These are phyloP conservation scores for Apiotrichum veenhuisii DNA, from an alignment of 1,284 basidiomycete genomes.

Conservation along the genomic window DNA sequence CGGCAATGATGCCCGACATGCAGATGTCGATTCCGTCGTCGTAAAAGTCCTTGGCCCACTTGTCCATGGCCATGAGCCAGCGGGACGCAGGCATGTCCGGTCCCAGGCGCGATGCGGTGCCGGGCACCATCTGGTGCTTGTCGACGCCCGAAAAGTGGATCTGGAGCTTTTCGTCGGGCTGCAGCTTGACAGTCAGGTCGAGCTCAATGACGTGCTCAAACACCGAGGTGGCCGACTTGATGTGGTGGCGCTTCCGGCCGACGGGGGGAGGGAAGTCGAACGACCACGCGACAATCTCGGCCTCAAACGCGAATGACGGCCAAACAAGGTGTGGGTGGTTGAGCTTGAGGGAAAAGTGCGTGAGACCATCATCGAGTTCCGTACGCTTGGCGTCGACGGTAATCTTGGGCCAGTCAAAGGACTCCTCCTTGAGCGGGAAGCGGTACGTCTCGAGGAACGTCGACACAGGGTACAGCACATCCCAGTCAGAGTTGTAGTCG, in stretches of 20 bases:
- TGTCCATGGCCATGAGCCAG: slow-evolving; percentile 40
- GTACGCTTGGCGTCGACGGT: slow-evolving; percentile 28
- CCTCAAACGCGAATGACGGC: slow-evolving; percentile 82
- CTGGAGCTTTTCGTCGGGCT: slow-evolving; percentile 26
- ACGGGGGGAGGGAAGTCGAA: slow-evolving; percentile 70
- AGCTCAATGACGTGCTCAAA: slow-evolving; percentile 37
- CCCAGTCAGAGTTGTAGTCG: slow-evolving; percentile 63
- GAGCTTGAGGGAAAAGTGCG: slow-evolving; percentile 67
- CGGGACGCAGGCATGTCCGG: slow-evolving; percentile 42
- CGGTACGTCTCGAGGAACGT: slow-evolving; percentile 44
- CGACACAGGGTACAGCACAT: slow-evolving; percentile 81
- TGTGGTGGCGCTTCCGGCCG: slow-evolving; percentile 74
- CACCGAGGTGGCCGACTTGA: slow-evolving; percentile 60
- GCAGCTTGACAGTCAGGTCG: slow-evolving; percentile 29
- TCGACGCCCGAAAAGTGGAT: slow-evolving; percentile 46
- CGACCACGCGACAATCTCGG: slow-evolving; percentile 82
- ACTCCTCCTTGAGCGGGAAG: slow-evolving; percentile 55
- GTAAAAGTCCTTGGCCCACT: slow-evolving; percentile 40
- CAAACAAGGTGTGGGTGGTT: slow-evolving; percentile 64
- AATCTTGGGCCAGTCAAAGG: slow-evolving; percentile 39
- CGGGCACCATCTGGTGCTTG: slow-evolving; percentile 48
- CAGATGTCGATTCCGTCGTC: slow-evolving; percentile 40
- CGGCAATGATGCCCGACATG: slow-evolving; percentile 40
- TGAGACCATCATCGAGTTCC: slow-evolving; percentile 54
- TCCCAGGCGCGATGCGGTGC: slow-evolving; percentile 35